Conservation (phyloP, 768 basidiomycete species). For the Lactarius deliciosus region DNA sequence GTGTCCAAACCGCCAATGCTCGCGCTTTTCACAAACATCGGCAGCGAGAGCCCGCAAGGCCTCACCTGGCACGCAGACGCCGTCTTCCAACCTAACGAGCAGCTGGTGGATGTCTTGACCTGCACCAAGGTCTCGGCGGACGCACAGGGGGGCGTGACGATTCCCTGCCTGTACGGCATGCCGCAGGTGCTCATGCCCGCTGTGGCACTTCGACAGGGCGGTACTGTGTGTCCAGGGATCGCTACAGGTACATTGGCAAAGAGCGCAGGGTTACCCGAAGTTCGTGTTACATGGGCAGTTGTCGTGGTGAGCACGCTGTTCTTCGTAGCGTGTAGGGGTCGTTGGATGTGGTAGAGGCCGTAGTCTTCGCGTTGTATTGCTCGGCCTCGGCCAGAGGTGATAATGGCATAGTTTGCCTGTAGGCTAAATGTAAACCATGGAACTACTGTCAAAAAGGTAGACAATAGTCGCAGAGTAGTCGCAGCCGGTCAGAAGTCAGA, state of each 20-base stretch:
- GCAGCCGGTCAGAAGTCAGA: no score
- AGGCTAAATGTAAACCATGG: background rate
- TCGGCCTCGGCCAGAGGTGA: background rate
- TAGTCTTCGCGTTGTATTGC: background rate
- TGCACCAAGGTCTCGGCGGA: slow-evolving; percentile 44
- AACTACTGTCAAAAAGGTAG: background rate
- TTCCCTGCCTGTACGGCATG: slow-evolving; percentile 44
- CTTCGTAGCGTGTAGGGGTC: slow-evolving; percentile 17
- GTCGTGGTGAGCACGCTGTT: slow-evolving; percentile 19
- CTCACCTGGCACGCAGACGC: slow-evolving; percentile 45
- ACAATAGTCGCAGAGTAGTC: no score
- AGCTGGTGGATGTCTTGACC: slow-evolving; percentile 53
- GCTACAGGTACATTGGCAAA: slow-evolving; percentile 27
- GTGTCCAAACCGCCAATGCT: slow-evolving; percentile 58
- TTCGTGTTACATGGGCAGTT: slow-evolving; percentile 21
- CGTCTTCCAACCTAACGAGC: slow-evolving; percentile 43
- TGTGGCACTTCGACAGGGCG: slow-evolving; percentile 33
- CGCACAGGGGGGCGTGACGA: slow-evolving; percentile 43
- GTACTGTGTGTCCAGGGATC: slow-evolving; percentile 30
- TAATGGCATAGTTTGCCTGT: background rate
- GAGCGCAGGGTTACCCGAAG: slow-evolving; percentile 16
- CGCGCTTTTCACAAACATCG: slow-evolving; percentile 55
- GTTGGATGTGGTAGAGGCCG: slow-evolving; percentile 14
- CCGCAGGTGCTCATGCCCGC: slow-evolving; percentile 45
- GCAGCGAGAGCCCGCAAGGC: slow-evolving; percentile 37